Evolutionary conservation across 202 grass and related monocot species (phyloP), one percentile per base, ranked within the genome.

Genomic region (Zizania palustris): DNA sequence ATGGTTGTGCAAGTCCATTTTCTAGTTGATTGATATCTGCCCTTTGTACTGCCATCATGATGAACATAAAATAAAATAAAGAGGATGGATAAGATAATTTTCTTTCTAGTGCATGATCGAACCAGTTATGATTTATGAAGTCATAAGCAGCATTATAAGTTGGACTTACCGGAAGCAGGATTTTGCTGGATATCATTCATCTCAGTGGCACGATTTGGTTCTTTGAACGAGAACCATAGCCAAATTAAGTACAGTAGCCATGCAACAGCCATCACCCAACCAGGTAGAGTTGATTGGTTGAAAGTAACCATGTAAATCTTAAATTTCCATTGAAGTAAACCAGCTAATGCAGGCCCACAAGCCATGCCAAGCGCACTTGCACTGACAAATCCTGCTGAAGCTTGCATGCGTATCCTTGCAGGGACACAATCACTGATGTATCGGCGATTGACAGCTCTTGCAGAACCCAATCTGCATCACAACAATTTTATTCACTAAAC

Each of bases 371-470:
- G 88, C 73, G 94, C 94, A 85, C 91, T 92, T 67, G 94, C 91
- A 15, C 91, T 93, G 60, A 97, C 94, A 70, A 97, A 97, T 35
- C 84, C 94, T 61, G 94, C 94, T 58, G 94, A 97, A 78, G 94
- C 91, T 84, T 97, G 84, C 73, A 97, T 97, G 3, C 94, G 87
- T 82, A 92, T 84, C 68, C 88, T 97, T 73, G 89, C 73, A 76
- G 94, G 94, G 40, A 97, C 94, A 88, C 94, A 97, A 21, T 97
- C 91, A 72, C 91, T 93, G 72, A 97, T 97, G 81, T 97, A 97
- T 19, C 94, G 79, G 7, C 94, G 86, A 62, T 94, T 97, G 36
- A 97, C 94, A 75, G 94, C 94, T 86, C 94, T 88, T 51, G 94
- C 94, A 67, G 94, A 97, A 73, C 94, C 94, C 74, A 97, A 16